These are phyloP conservation scores for Solanum hybrid DNA, from an alignment of 305 asterid genomes.

Conservation along the genomic window DNA sequence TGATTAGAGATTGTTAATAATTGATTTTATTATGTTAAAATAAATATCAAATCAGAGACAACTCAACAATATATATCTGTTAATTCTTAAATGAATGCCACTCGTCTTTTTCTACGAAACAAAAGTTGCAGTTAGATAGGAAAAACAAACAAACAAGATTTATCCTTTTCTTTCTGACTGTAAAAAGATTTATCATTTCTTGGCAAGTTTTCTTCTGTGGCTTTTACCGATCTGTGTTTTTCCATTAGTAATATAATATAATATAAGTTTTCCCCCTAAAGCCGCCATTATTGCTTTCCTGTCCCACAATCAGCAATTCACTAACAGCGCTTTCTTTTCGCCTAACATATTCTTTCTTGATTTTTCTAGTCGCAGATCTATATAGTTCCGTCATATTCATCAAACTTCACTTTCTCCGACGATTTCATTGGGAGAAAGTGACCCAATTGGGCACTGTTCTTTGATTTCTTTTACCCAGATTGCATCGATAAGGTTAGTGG, in stretches of 20 bases:
- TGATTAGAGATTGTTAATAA: not conserved
- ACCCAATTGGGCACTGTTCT: not conserved
- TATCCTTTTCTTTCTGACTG: not conserved
- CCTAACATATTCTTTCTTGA: not conserved
- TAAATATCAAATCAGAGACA: not conserved
- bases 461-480: not conserved
- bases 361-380: not conserved
- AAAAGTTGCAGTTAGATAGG: not conserved
- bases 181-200: not conserved
- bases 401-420: not conserved
- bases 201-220: not conserved
- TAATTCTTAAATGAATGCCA: not conserved
- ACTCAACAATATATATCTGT: not conserved
- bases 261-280: not conserved
- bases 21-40: not conserved
- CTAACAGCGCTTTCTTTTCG: not conserved
- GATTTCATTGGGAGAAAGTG: not conserved
- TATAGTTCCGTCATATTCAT: not conserved
- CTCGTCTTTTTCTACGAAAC: not conserved
- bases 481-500: not conserved
- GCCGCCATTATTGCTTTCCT: constrained; percentile 36
- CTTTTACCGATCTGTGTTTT: not conserved
- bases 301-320: constrained; percentile 13
- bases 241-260: not conserved
- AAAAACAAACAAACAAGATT: not conserved